These are phyloP conservation scores for Gilbertella persicaria DNA, from an alignment of 371 early-diverging fungal genomes.

Conservation along the genomic window DNA sequence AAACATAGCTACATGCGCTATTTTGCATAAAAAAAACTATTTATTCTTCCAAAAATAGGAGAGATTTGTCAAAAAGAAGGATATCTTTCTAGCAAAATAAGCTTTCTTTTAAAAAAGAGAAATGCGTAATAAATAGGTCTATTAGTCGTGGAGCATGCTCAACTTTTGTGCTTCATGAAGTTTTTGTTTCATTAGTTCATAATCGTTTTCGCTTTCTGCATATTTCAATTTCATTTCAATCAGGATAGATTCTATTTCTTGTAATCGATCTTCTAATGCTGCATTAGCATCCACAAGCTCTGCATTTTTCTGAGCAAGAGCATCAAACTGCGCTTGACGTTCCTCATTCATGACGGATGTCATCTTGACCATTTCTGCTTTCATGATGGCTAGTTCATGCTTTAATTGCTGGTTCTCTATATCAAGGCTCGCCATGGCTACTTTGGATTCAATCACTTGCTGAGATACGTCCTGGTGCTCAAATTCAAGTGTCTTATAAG, in stretches of 20 bases:
- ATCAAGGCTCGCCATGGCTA: constrained; percentile 54
- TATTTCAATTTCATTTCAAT: constrained; percentile 64
- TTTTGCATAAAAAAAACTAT: too few relatives aligned
- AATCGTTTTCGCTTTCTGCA: constrained; percentile 71
- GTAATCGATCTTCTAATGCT: constrained; percentile 66
- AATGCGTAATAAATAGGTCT: too few relatives aligned
- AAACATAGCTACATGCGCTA: too few relatives aligned
- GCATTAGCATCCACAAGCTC: constrained; percentile 63
- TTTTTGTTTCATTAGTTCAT: constrained; percentile 44
- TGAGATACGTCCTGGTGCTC: constrained; percentile 71
- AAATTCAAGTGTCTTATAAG: constrained; percentile 64
- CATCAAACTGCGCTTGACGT: constrained; percentile 69
- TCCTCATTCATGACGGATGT: constrained; percentile 51
- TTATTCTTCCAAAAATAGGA: too few relatives aligned
- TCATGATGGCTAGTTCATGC: constrained; percentile 30
- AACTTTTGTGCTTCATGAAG: constrained; percentile 17
- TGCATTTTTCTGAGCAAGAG: constrained; percentile 68
- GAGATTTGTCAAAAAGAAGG: too few relatives aligned
- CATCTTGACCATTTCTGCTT: constrained; percentile 5
- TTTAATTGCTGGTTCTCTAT: constrained; percentile 61
- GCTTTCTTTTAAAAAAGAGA: too few relatives aligned
- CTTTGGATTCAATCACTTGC: constrained; percentile 55
- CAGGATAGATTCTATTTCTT: constrained; percentile 46
- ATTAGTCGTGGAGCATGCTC: constrained; percentile 1
- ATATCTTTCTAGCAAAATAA: too few relatives aligned